These are phyloP conservation scores for Chrysoporthe puriensis DNA, from an alignment of 2,329 filamentous ascomycete genomes.

Conservation along the genomic window DNA sequence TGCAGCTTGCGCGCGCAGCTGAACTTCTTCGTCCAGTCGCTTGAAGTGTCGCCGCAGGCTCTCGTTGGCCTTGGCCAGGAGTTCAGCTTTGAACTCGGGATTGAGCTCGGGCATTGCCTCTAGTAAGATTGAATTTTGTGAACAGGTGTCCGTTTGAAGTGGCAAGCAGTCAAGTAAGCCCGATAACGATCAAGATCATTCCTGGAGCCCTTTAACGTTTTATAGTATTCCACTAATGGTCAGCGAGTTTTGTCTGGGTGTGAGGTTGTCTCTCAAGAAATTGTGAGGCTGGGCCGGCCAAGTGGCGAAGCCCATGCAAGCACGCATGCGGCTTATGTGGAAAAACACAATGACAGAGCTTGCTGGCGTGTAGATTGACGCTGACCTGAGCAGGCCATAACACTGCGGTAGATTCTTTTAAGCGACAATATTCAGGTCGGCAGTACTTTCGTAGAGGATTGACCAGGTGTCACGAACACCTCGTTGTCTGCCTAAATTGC, in stretches of 20 bases:
- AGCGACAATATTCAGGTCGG: no score
- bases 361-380: not conserved
- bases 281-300: not conserved
- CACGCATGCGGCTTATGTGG: not conserved
- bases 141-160: not conserved
- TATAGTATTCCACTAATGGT: not conserved
- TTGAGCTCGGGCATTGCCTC: not conserved
- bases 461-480: no score
- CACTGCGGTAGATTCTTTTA: no score
- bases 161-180: not conserved
- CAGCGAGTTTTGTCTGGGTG: not conserved
- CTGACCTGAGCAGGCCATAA: not conserved
- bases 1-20: not conserved
- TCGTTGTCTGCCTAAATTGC: no score
- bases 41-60: slow-evolving; percentile 2
- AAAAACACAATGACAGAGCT: not conserved
- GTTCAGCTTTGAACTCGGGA: slow-evolving; percentile 10
- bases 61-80: slow-evolving; percentile 11
- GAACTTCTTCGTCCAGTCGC: not conserved
- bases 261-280: not conserved
- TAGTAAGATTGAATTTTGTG: not conserved
- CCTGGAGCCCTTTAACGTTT: not conserved
- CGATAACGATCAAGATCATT: not conserved
- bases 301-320: not conserved
- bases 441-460: no score